These are phyloP conservation scores for Blastomyces gilchristii DNA, from an alignment of 2,329 filamentous ascomycete species.

Conservation along the genomic window DNA sequence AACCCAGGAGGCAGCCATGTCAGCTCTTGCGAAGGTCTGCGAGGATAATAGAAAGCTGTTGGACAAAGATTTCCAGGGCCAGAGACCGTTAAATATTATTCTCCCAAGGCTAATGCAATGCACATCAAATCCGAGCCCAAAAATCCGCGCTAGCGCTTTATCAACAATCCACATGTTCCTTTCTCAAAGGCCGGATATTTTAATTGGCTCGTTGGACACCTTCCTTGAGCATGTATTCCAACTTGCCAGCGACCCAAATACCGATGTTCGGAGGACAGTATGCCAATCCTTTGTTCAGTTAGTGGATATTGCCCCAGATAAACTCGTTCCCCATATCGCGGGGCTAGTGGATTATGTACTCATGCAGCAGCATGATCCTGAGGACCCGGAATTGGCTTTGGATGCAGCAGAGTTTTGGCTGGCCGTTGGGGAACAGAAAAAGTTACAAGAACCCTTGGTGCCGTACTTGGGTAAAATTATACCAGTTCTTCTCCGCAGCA, in stretches of 20 bases:
- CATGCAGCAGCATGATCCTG: slow-evolving; percentile 66
- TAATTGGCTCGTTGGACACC: slow-evolving; percentile 68
- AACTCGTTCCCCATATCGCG: slow-evolving; percentile 76
- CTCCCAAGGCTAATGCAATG: slow-evolving; percentile 86
- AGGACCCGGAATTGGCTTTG: slow-evolving; percentile 80
- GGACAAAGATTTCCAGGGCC: slow-evolving; percentile 77
- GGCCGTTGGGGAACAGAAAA: slow-evolving; percentile 76
- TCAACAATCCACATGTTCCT: slow-evolving; percentile 87
- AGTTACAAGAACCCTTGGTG: slow-evolving; percentile 62
- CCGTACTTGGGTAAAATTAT: slow-evolving; percentile 78
- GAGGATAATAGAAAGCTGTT: slow-evolving; percentile 86
- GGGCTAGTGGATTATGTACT: slow-evolving; percentile 91
- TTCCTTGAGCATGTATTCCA: slow-evolving; percentile 75
- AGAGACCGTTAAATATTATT: slow-evolving; percentile 76
- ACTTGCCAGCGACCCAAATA: slow-evolving; percentile 63
- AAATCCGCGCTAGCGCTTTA: slow-evolving; percentile 69
- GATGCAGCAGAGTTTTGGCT: slow-evolving; percentile 98
- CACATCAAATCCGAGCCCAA: slow-evolving; percentile 63
- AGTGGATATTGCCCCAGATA: slow-evolving; percentile 81
- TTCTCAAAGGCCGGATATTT: slow-evolving; percentile 68
- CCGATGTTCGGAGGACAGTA: slow-evolving; percentile 82
- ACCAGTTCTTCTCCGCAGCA: slow-evolving; percentile 80
- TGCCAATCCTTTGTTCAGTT: slow-evolving; percentile 88
- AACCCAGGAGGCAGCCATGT: slow-evolving; percentile 87
- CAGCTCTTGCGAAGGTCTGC: slow-evolving; percentile 86